Evolutionary conservation across 164 flowering plant species (phyloP), one percentile per base, ranked within the genome.

Genomic region (Annona squamosa): DNA sequence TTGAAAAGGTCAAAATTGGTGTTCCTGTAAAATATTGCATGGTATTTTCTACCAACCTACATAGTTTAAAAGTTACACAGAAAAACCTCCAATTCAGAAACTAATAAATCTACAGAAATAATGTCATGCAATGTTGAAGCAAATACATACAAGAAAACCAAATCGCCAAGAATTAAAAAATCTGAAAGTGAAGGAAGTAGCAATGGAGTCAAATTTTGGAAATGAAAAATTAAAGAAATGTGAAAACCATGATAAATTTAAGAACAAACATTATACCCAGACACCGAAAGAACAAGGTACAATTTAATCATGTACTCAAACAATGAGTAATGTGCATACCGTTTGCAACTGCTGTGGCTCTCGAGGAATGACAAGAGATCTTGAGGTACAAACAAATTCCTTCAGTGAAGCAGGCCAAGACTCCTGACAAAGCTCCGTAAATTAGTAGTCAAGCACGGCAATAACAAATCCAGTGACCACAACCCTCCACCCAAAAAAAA

Each of bases 391-490:
- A 44, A 91, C 63, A 79, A 87, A 94, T n/a, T 88, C 84, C 80
- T 88, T 88, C 7, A 94, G 87, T 3, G 98, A 92, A 72, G 77
- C 74, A 65, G 97, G 95, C 98, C 97, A 94, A 74, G 87, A 66
- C 42, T 86, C 93, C 94, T 91, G 75, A 7, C 56, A 74, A 18
- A 71, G 17, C 18, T 12, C 42, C 45, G 42, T 42, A 65, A 37
- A 17, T 37, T 13, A 4, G 13, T 17, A 37, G 37, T 64, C 7
- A 3, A 19, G 18, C 42, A 42, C 0, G 10, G 13, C 47, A 65
- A 65, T 16, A 65, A 65, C 9, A 4, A 43, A 42, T 3, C 13
- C 41, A 65, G 13, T 13, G 13, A 52, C 10, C 59, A 5, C 59
- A 5, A 52, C 59, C 0, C 13, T 26, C 37, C 37, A 26, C 37